phyloP scores from a whole-genome alignment of 768 basidiomycete genomes.

The Podaxis sp. region DNA sequence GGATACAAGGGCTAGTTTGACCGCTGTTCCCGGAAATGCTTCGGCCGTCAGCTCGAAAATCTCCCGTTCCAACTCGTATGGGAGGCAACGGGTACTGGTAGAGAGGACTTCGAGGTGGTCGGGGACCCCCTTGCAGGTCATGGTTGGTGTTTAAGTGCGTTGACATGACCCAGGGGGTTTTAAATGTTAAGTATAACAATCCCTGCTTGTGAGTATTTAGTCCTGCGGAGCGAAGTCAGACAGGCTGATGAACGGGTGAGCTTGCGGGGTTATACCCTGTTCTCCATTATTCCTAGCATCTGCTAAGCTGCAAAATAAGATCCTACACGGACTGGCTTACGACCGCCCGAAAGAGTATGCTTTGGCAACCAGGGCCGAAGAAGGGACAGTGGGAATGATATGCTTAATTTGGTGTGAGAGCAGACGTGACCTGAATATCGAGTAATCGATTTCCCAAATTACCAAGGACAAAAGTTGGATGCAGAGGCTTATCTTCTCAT shows the following conservation, averaged over 20 bases:
- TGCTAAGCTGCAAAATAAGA: not conserved
- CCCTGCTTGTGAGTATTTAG: too few species aligned
- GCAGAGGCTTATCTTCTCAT: conserved; percentile 27
- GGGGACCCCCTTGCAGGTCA: not conserved
- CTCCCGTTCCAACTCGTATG: conserved; percentile 28
- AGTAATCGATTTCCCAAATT: conserved; percentile 8
- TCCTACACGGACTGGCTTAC: not conserved
- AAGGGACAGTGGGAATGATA: not conserved
- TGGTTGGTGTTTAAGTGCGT: not conserved
- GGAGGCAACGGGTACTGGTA: conserved; percentile 17
- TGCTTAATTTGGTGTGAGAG: not conserved
- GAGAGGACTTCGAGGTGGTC: not conserved
- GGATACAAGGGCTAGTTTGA: conserved; percentile 22
- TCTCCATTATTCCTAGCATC: not conserved
- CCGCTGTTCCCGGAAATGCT: conserved; percentile 20
- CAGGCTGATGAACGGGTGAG: not conserved
- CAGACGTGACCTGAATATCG: conserved; percentile 1
- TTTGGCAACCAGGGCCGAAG: not conserved
- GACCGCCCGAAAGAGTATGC: not conserved
- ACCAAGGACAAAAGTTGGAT: conserved; percentile 23
- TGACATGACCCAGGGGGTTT: not conserved
- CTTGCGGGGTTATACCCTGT: not conserved
- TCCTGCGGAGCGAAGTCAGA: not conserved
- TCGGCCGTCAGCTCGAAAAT: conserved; percentile 29
- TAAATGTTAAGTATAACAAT: too few species aligned